These are phyloP conservation scores for Populus trichocarpa DNA, from an alignment of 441 rosid genomes.

Conservation along the genomic window DNA sequence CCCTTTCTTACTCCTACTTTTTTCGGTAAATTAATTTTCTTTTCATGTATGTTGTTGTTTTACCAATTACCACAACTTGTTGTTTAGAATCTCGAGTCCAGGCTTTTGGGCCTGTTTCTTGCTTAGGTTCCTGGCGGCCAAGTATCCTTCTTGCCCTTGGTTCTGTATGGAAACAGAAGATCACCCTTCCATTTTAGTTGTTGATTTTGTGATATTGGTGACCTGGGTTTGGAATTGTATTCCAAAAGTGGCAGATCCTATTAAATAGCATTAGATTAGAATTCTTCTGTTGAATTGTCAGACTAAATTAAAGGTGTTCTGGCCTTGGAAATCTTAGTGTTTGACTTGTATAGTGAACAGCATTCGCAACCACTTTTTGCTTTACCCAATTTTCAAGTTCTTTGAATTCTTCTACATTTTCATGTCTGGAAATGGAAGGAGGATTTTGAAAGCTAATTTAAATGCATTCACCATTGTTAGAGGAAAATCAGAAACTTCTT, in stretches of 20 bases:
- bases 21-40: too few species aligned
- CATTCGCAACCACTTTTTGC: not conserved
- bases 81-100: too few species aligned
- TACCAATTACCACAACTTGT: too few species aligned
- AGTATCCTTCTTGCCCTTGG: too few species aligned
- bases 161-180: too few species aligned
- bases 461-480: not conserved
- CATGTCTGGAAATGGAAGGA: not conserved
- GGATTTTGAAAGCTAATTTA: not conserved
- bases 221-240: constrained; percentile 6
- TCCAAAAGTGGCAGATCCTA: not conserved
- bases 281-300: constrained; percentile 14
- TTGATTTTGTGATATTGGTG: not conserved
- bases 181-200: too few species aligned
- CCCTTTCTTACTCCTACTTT: too few species aligned
- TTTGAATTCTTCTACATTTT: too few species aligned
- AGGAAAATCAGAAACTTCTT: too few species aligned
- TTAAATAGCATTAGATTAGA: not conserved
- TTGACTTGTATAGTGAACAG: constrained; percentile 16
- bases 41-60: too few species aligned
- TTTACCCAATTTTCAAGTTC: not conserved
- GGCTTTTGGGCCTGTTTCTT: too few species aligned
- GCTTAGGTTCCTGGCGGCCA: too few species aligned
- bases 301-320: constrained; percentile 6
- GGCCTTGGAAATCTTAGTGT: constrained; percentile 9